Base-by-base conservation (phyloP, 352 stramenopile genomes). In the Phytophthora gonapodyides region DNA sequence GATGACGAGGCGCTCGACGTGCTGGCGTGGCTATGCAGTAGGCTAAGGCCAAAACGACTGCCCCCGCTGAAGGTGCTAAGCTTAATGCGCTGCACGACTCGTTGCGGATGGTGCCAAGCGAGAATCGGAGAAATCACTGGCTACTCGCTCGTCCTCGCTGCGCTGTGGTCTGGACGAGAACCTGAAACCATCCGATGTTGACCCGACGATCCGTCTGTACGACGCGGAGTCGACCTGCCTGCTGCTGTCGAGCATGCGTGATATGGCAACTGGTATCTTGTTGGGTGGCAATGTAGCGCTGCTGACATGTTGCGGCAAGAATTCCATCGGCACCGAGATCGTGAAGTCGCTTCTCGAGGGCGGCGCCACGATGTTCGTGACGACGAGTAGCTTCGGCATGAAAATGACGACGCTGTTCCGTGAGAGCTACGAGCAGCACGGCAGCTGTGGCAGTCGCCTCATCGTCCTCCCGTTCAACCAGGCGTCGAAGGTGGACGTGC, bases 391-490 rank as follows among this genome's bases (percentile, higher is more conserved):
- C 69, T 94, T 93, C 50, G 80, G 75, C 31, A 67, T 64, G 46
- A 70, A 75, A 36, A 84, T 80, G 9, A 78, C 83, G 3, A 48
- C 50, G 1, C 42, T 87, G 10, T 96, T 96, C 75, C 87, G 81
- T 13, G 71, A 76, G 43, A 89, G 94, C 38, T 96, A 94, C 64
- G 86, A 96, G 65, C 78, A 88, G 53, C 84, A 94, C 67, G 87
- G 88, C 30, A 88, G 82, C 45, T 84, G 84, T 21, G 87, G 85
- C 34, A 92, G 80, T 54, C 81, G 81, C 17, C 73, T 97, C 19
- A 78, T 94, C 27, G 51, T 97, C 11, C 55, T 95, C 5, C 88
- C 88, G 38, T 94, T 92, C 75, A 97, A 97, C 69, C 83, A 93
- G 54, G 85, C 81, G 15, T 96, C 86, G 7, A 87, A 88, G 73